phyloP scores from a whole-genome alignment of 148 eudicot genomes.

The Salicornia ramosissima region DNA sequence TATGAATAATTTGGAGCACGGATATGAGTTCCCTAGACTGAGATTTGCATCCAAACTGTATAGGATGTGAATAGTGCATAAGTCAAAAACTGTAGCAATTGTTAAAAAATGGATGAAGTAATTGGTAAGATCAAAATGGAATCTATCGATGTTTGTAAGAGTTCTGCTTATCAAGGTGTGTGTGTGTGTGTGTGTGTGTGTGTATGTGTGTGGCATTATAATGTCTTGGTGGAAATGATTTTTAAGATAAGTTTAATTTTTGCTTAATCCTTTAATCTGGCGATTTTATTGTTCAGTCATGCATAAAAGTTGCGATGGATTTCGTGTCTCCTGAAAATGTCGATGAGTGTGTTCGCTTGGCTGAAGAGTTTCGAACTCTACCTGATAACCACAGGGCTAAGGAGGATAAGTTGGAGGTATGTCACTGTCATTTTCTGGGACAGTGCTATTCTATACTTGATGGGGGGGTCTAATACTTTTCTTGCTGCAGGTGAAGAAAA shows the following conservation, averaged over 20 bases:
- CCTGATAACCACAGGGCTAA: slow-evolving; percentile 31
- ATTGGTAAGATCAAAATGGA: too few relatives aligned
- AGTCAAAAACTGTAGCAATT: too few relatives aligned
- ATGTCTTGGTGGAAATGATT: not conserved
- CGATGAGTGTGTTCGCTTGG: slow-evolving; percentile 26
- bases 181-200: too few relatives aligned
- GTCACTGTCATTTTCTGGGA: not conserved
- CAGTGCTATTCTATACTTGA: not conserved
- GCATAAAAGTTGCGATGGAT: slow-evolving; percentile 35
- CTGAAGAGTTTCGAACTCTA: slow-evolving; percentile 28
- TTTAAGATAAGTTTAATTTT: not conserved
- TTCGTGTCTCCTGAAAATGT: slow-evolving; percentile 34
- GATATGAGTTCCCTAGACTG: too few relatives aligned
- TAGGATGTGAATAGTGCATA: too few relatives aligned
- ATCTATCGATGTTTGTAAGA: too few relatives aligned
- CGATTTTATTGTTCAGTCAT: slow-evolving; percentile 25
- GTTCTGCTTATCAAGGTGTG: too few relatives aligned
- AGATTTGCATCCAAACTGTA: too few relatives aligned
- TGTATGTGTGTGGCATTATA: not conserved
- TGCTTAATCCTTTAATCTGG: not conserved
- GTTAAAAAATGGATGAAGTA: too few relatives aligned
- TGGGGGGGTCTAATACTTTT: not conserved
- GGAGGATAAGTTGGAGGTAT: slow-evolving; percentile 37
- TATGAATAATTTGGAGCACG: too few relatives aligned
- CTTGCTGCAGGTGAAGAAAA: slow-evolving; percentile 24